Conservation (phyloP, 495 filamentous ascomycete species). For the Bryoglossum gracile region DNA sequence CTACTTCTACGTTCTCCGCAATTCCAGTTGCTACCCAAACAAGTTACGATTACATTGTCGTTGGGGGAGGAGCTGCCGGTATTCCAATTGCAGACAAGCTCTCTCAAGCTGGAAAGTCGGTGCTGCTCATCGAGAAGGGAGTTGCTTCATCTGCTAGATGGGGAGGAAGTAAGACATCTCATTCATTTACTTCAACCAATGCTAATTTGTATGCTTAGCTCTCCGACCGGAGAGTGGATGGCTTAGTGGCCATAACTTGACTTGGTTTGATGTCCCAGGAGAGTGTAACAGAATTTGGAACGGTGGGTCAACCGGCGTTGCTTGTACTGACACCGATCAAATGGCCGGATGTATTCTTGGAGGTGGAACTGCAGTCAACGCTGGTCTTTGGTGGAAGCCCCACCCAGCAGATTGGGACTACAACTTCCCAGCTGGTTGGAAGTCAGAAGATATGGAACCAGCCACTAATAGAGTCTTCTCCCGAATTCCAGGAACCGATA, state of each 20-base stretch:
- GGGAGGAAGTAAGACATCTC: constrained; percentile 42
- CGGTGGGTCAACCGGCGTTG: constrained; percentile 49
- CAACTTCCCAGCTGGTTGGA: constrained; percentile 70
- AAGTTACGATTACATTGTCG: constrained; percentile 60
- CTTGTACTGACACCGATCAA: constrained; percentile 61
- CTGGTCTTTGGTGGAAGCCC: constrained; percentile 46
- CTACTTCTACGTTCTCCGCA: constrained; percentile 27
- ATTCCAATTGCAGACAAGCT: constrained; percentile 59
- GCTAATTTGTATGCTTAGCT: constrained; percentile 21
- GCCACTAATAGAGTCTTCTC: constrained; percentile 55
- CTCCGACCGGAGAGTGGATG: constrained; percentile 37
- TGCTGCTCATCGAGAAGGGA: constrained; percentile 61
- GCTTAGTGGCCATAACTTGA: constrained; percentile 58
- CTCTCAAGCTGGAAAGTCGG: constrained; percentile 53
- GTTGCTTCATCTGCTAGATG: constrained; percentile 50
- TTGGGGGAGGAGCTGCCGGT: constrained; percentile 59
- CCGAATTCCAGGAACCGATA: constrained; percentile 62
- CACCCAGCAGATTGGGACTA: constrained; percentile 55
- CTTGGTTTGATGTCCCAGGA: constrained; percentile 74
- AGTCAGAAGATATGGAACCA: constrained; percentile 50
- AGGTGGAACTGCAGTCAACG: constrained; percentile 70
- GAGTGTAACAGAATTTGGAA: constrained; percentile 65
- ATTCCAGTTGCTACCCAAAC: constrained; percentile 40
- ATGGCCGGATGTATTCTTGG: constrained; percentile 75
- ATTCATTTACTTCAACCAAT: not conserved